These are phyloP conservation scores for Rhodamnia argentea DNA, from an alignment of 345 rosid species.

Conservation along the genomic window DNA sequence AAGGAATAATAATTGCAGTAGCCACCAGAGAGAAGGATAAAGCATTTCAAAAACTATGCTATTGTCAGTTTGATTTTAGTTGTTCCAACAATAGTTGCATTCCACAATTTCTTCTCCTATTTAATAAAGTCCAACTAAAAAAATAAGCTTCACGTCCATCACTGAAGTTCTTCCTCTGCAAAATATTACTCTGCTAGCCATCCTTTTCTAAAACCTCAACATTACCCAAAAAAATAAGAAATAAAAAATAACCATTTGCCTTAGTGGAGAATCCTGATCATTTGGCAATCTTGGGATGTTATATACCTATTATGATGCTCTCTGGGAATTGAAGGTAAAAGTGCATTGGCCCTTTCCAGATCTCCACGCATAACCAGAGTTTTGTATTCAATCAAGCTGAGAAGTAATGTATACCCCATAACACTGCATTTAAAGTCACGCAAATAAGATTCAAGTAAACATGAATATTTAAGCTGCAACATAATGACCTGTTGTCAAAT, in stretches of 20 bases:
- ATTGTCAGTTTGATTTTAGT: background rate
- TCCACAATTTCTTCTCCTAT: background rate
- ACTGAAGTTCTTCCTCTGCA: background rate
- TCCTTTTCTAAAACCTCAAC: background rate
- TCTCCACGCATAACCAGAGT: conserved; percentile 54
- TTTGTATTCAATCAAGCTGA: conserved; percentile 44
- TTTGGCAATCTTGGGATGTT: background rate
- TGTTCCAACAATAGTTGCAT: background rate
- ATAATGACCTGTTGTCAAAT: background rate
- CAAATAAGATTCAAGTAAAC: background rate
- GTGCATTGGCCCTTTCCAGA: conserved; percentile 29
- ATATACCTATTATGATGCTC: conserved; percentile 34
- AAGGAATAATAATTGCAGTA: background rate
- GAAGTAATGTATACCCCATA: conserved; percentile 43
- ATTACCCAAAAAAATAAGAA: background rate
- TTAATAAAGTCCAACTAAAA: background rate
- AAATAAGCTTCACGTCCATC: background rate
- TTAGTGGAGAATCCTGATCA: background rate
- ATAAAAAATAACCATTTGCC: background rate
- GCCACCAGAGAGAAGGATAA: background rate
- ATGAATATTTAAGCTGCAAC: background rate
- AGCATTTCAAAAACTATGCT: background rate
- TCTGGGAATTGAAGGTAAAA: conserved; percentile 40
- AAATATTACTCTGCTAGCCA: background rate
- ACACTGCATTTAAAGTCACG: conserved; percentile 15